Percentiles rank a stretch among this genome's conserved stretches.
phyloP scores from a whole-genome alignment of 257 asterid genomes.

The Pogostemon cablin region DNA sequence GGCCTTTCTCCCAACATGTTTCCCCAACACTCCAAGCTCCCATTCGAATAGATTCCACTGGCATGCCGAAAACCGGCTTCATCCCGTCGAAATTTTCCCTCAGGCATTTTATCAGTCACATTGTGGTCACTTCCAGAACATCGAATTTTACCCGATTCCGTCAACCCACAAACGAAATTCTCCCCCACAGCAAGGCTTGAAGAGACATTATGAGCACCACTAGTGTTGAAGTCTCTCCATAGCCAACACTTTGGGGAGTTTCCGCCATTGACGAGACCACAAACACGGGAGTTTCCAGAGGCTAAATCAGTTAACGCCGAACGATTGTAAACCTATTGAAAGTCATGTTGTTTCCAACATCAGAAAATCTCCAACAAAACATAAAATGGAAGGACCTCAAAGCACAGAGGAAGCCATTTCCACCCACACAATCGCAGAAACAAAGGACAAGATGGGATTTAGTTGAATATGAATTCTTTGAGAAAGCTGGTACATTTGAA shows the following conservation, averaged over 20 bases:
- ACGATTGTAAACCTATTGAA: constrained; percentile 55
- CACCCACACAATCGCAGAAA: constrained; percentile 68
- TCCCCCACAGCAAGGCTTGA: constrained; percentile 70
- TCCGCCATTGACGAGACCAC: constrained; percentile 51
- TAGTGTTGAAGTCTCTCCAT: constrained; percentile 35
- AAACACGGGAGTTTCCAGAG: constrained; percentile 64
- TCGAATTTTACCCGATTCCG: constrained; percentile 32
- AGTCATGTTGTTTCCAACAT: constrained; percentile 33
- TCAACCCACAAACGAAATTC: constrained; percentile 71
- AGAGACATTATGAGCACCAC: constrained; percentile 17
- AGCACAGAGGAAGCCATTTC: constrained; percentile 73
- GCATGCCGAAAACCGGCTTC: no score
- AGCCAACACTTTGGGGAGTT: constrained; percentile 65
- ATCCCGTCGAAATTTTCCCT: constrained; percentile 41
- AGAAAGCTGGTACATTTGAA: constrained; percentile 64
- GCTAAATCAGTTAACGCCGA: constrained; percentile 48
- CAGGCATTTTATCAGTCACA: constrained; percentile 39
- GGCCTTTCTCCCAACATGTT: no score
- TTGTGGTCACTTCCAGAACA: constrained; percentile 52
- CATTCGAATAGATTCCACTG: no score
- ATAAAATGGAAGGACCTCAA: constrained; percentile 46
- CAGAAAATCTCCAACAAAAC: constrained; percentile 75
- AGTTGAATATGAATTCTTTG: constrained; percentile 49
- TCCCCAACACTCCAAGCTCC: no score
- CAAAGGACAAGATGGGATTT: constrained; percentile 32